These are phyloP conservation scores for Blastocystis sp. DNA, from an alignment of 352 stramenopile genomes.

Conservation along the genomic window DNA sequence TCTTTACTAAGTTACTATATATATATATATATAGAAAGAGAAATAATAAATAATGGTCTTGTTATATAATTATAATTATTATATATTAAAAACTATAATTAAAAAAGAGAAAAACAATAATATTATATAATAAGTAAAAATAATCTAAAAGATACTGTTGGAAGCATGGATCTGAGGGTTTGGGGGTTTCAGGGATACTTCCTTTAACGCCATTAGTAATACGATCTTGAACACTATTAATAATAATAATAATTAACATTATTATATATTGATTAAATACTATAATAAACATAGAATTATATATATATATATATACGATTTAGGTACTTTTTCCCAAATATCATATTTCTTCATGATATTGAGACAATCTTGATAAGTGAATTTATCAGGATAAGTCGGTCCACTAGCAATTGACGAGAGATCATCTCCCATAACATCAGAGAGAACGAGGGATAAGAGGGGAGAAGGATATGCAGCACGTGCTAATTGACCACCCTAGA, in stretches of 20 bases:
- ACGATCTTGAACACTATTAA: slow-evolving; percentile 12
- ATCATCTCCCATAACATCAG: slow-evolving; percentile 41
- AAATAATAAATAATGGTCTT: too few species aligned
- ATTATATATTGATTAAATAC: too few species aligned
- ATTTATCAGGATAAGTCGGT: slow-evolving; percentile 38
- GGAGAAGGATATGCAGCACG: slow-evolving; percentile 29
- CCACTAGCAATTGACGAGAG: slow-evolving; percentile 40
- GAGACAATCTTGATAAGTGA: slow-evolving; percentile 37
- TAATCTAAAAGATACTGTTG: too few species aligned
- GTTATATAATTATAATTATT: too few species aligned
- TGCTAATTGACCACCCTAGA: slow-evolving; percentile 24
- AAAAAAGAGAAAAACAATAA: too few species aligned
- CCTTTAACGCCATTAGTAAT: slow-evolving; percentile 26
- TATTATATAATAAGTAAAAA: too few species aligned
- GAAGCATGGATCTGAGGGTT: slow-evolving; percentile 8
- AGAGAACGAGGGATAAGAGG: slow-evolving; percentile 40
- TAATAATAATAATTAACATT: neutral
- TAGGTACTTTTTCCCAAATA: slow-evolving; percentile 31
- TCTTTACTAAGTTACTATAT: too few species aligned
- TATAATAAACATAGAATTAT: too few species aligned
- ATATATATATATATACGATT: neutral
- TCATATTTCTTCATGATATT: slow-evolving; percentile 29
- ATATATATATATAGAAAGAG: too few species aligned
- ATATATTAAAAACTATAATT: too few species aligned
- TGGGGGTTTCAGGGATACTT: slow-evolving; percentile 20